phyloP scores from a whole-genome alignment of 2,329 filamentous ascomycete species.

The Talaromyces sp. region DNA sequence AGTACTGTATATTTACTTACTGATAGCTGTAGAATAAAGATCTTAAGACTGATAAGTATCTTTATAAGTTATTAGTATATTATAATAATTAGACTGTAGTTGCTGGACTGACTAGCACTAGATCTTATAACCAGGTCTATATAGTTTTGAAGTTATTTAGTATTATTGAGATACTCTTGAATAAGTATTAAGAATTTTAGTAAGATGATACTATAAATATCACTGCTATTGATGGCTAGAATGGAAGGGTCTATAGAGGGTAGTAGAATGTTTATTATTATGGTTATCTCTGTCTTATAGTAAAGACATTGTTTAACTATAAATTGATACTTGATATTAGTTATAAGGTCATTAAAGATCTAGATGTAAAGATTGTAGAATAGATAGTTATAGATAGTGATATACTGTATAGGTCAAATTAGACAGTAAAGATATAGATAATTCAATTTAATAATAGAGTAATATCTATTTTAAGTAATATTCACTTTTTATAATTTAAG shows the following conservation, averaged over 20 bases:
- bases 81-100: not conserved
- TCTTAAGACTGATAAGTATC: no score
- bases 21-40: no score
- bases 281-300: slow-evolving; percentile 11
- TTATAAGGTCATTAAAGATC: slow-evolving; percentile 12
- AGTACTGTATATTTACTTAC: no score
- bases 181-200: slow-evolving; percentile 13
- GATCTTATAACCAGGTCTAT: slow-evolving; percentile 12
- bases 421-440: slow-evolving; percentile 19
- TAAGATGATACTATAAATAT: slow-evolving; percentile 18
- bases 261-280: slow-evolving; percentile 18
- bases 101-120: slow-evolving; percentile 10
- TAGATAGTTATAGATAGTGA: slow-evolving; percentile 15
- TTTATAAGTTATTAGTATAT: no score
- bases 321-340: not conserved
- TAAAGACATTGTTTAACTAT: not conserved
- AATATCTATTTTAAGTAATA: slow-evolving; percentile 7
- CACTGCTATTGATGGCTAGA: slow-evolving; percentile 21
- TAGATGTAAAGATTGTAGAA: slow-evolving; percentile 18
- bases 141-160: slow-evolving; percentile 9
- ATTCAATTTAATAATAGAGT: slow-evolving; percentile 14
- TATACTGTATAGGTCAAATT: slow-evolving; percentile 12
- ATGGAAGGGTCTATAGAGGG: slow-evolving; percentile 20
- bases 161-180: slow-evolving; percentile 11
- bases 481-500: not conserved